Percentiles rank a stretch among this genome's conserved stretches.
These are phyloP conservation scores for Pezicula rhizophila DNA, from an alignment of 2,329 filamentous ascomycete species.

Conservation along the genomic window DNA sequence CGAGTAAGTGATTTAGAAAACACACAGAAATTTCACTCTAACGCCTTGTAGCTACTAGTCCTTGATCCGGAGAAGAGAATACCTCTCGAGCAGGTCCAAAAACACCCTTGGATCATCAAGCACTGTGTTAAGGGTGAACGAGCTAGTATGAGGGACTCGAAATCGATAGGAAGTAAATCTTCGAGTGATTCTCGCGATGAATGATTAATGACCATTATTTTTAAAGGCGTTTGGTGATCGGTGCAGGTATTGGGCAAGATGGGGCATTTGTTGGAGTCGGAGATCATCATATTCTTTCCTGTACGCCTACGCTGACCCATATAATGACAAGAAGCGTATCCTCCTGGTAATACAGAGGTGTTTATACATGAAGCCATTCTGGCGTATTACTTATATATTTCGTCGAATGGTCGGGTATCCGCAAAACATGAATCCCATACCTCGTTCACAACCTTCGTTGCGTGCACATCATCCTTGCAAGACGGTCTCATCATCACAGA, in stretches of 20 bases:
- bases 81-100: conserved; percentile 78
- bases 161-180: conserved; percentile 25
- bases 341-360: conserved; percentile 6
- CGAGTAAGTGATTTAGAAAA: conserved; percentile 48
- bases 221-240: conserved; percentile 20
- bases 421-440: conserved; percentile 98
- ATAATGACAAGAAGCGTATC: conserved; percentile 13
- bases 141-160: conserved; percentile 26
- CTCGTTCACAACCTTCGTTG: conserved; percentile 82
- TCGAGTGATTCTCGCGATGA: conserved; percentile 19
- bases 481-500: conserved; percentile 73
- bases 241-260: conserved; percentile 5
- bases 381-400: conserved; percentile 70
- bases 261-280: conserved; percentile 23
- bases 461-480: conserved; percentile 82
- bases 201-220: conserved; percentile 22
- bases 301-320: conserved; percentile 26
- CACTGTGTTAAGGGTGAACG: conserved; percentile 59
- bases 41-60: conserved; percentile 63
- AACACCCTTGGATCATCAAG: conserved; percentile 95
- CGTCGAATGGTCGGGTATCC: conserved; percentile 93
- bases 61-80: conserved; percentile 92
- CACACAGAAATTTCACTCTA: not conserved
- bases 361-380: conserved; percentile 16
- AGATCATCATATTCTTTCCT: conserved; percentile 22